Evolutionary conservation across 2,329 filamentous ascomycete genomes (phyloP), one percentile per base, ranked within the genome.

Genomic region (Ophiocordyceps unilateralis): DNA sequence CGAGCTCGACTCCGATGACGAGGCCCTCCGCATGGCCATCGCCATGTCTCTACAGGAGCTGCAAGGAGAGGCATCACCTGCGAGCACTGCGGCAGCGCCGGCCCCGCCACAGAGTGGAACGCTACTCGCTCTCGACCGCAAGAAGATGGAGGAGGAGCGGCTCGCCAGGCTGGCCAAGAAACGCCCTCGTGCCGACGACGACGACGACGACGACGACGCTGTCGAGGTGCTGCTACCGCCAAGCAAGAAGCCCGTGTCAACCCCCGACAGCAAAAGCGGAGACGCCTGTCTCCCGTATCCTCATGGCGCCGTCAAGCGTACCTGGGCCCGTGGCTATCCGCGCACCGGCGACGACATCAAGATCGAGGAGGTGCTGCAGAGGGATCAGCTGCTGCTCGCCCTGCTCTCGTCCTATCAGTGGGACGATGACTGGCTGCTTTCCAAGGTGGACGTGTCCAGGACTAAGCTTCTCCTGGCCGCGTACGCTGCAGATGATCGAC

Each of bases 391-490:
- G 9, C 67, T 83, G 41, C 73, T 86, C 34, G 88, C 85, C 1
- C 73, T 96, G 0, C 63, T 96, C 5, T 93, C 87, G 51, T 84
- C 89, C 0, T 96, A 83, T 51, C 77, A 89, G 55, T 91, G 84
- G 78, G 81, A 96, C 48, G 73, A 81, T 14, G 72, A 81, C 23
- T 95, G 85, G 84, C 58, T 91, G 39, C 58, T 89, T 23, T 70
- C 67, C 6, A 93, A 91, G 56, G 58, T 93, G 23, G 67, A 85
- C 47, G 55, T 69, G 14, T 51, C 49, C 11, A 69, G 58, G 43
- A 84, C 80, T 0, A 78, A 75, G 49, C 62, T 85, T n/a, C 50
- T 77, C 20, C 66, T 83, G 44, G 55, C 78, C 37, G 69, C 74
- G 2, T 77, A 68, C 53, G 74, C 75, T 4, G 60, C 61, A 5